phyloP scores from a whole-genome alignment of 139 green algal genomes.

The Dunaliella primolecta region DNA sequence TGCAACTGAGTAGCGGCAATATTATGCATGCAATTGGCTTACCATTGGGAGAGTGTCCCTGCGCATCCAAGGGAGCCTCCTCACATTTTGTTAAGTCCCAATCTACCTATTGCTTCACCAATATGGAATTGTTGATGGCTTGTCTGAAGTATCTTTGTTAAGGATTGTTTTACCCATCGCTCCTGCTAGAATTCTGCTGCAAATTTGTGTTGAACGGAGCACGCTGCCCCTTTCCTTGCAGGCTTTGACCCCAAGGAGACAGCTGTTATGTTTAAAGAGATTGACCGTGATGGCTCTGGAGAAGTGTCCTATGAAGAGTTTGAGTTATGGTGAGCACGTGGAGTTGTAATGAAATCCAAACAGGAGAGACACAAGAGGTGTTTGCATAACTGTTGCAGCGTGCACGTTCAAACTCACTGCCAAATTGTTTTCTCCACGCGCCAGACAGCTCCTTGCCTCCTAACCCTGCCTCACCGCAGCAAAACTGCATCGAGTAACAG shows the following conservation, averaged over 20 bases:
- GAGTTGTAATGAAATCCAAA: too few relatives aligned
- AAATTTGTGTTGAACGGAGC: too few relatives aligned
- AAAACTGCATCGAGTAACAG: background rate
- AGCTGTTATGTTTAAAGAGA: background rate
- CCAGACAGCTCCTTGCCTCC: background rate
- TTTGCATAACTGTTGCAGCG: background rate
- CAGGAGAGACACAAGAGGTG: background rate
- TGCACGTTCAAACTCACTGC: background rate
- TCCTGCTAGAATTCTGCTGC: too few relatives aligned
- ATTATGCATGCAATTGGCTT: too few relatives aligned
- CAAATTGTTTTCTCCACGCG: background rate
- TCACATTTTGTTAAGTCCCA: too few relatives aligned
- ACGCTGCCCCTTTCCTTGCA: background rate
- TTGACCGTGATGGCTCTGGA: conserved; percentile 2
- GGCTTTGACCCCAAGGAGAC: background rate
- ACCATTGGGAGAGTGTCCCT: too few relatives aligned
- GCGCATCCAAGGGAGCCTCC: too few relatives aligned
- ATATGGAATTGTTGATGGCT: too few relatives aligned
- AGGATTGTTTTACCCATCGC: too few relatives aligned
- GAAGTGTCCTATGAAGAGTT: conserved; percentile 9
- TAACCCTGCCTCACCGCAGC: background rate
- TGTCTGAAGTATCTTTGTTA: too few relatives aligned
- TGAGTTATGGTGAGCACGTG: background rate
- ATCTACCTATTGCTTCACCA: too few relatives aligned
- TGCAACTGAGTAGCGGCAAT: too few relatives aligned